Evolutionary conservation across 148 eudicot species (phyloP), one percentile per base, ranked within the genome.

Genomic region (Camellia sinensis): DNA sequence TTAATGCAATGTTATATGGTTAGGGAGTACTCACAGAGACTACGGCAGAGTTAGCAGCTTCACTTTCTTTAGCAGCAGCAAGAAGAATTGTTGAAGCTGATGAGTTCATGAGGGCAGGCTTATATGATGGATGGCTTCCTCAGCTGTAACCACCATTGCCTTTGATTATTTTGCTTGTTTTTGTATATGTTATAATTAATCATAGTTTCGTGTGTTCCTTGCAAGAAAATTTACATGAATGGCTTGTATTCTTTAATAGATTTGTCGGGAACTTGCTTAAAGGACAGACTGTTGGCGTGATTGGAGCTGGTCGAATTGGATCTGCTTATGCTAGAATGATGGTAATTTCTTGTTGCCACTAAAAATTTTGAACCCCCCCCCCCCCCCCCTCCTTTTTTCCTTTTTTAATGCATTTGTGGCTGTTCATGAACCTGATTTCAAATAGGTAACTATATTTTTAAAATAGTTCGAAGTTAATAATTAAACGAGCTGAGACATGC

Each of bases 271-370:
- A 94, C 89, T 90, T 96, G 89, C 99, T 96, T 41, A 96, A 94
- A 87, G 98, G 98, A 61, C 98, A 94, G 83, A 96, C 95, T 53
- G 98, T 96, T 74, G 99, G 99, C 74, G 99, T 96, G 70, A 94
- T 94, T 85, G 99, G 99, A 86, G 99, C 98, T 74, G 99, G 99
- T 83, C 95, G 97, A 22, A 96, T 96, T 80, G 97, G 97, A 73
- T 94, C 99, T 70, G 98, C 99, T 82, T 94, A 94, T 87, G 99
- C 98, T 66, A 86, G 98, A 87, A 96, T 96, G 99, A 96, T 96
- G 99, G 99, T 93, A 92, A 68, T 22, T 12, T 83, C 14, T 29
- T 40, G 64, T 56, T 59, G 10, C 64, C 67, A n/a, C n/a, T n/a
- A n/a, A n/a, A n/a, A n/a, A n/a, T n/a, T n/a, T n/a, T n/a, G n/a